Conservation (phyloP, 768 basidiomycete genomes). For the Termitomyces eurrhizus region DNA sequence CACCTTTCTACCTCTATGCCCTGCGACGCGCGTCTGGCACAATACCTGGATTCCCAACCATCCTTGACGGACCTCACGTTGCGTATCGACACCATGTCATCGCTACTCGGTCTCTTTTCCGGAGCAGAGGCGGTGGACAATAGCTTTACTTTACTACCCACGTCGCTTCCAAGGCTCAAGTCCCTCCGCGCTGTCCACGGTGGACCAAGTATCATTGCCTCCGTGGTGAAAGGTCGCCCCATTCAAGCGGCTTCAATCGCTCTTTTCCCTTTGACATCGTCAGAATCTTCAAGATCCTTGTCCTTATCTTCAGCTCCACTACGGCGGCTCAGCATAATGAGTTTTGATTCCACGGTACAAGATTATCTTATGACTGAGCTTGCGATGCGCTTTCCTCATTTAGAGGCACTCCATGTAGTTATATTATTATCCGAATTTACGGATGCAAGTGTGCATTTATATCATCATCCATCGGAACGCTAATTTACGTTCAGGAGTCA, state of each 20-base stretch:
- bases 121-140: conserved; percentile 4
- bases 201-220: conserved; percentile 39
- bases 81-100: conserved; percentile 25
- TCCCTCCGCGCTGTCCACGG: conserved; percentile 54
- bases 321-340: conserved; percentile 52
- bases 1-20: conserved; percentile 53
- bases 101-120: conserved; percentile 18
- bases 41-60: conserved; percentile 49
- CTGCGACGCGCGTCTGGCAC: conserved; percentile 43
- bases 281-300: conserved; percentile 42
- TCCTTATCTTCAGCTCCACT: conserved; percentile 33
- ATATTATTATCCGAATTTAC: conserved; percentile 47
- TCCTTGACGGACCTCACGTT: conserved; percentile 50
- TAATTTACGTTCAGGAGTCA: conserved; percentile 28
- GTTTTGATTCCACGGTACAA: conserved; percentile 47
- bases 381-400: conserved; percentile 37
- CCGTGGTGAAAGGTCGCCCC: conserved; percentile 44
- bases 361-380: conserved; percentile 43
- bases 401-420: conserved; percentile 63
- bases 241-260: conserved; percentile 50
- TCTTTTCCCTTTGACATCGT: conserved; percentile 38
- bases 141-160: conserved; percentile 31
- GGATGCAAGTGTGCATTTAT: conserved; percentile 30
- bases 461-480: neutral
- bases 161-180: conserved; percentile 43